A percentile compares a stretch with the other conserved stretches of the same genome.
Evolutionary conservation across 2,329 filamentous ascomycete genomes (phyloP).

Genomic region (Daldinia eschscholtzii): DNA sequence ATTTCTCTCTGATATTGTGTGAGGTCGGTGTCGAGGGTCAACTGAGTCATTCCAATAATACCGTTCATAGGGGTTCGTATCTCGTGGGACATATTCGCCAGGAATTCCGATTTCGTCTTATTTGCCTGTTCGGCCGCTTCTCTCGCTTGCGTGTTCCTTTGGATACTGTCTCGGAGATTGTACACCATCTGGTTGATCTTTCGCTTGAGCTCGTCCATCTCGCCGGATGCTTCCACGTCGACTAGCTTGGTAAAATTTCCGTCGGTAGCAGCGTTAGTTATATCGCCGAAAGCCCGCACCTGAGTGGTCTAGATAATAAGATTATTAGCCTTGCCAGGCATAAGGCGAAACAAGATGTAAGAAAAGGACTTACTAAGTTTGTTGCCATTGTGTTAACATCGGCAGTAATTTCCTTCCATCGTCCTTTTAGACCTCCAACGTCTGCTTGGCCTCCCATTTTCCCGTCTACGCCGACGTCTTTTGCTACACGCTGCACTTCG

Average conservation of each 20-base stretch:
- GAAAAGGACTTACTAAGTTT: slow-evolving; percentile 64
- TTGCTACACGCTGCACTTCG: slow-evolving; percentile 93
- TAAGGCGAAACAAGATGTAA: background rate
- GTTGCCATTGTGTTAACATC: slow-evolving; percentile 94
- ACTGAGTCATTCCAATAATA: slow-evolving; percentile 97
- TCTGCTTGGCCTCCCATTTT: slow-evolving; percentile 99
- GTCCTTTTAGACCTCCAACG: slow-evolving; percentile 89
- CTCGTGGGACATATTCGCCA: slow-evolving; percentile 99
- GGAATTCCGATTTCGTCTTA: slow-evolving; percentile 97
- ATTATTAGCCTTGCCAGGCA: slow-evolving; percentile 11
- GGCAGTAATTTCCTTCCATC: slow-evolving; percentile 98
- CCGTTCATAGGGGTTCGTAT: slow-evolving; percentile 98
- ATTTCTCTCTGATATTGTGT: slow-evolving; percentile 97
- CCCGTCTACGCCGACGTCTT: slow-evolving; percentile 96
- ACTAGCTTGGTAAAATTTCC: slow-evolving; percentile 98
- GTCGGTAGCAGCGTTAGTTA: slow-evolving; percentile 96
- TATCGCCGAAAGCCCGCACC: slow-evolving; percentile 97
- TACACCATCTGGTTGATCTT: slow-evolving; percentile 99
- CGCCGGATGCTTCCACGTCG: slow-evolving; percentile 95
- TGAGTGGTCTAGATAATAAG: slow-evolving; percentile 78
- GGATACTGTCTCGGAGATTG: slow-evolving; percentile 94
- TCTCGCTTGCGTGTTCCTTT: slow-evolving; percentile 93
- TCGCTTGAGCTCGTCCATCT: slow-evolving; percentile 98
- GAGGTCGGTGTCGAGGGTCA: slow-evolving; percentile 94
- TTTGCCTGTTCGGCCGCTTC: slow-evolving; percentile 97